These are phyloP conservation scores for Cryomyces minteri DNA, from an alignment of 495 filamentous ascomycete genomes.

Conservation along the genomic window DNA sequence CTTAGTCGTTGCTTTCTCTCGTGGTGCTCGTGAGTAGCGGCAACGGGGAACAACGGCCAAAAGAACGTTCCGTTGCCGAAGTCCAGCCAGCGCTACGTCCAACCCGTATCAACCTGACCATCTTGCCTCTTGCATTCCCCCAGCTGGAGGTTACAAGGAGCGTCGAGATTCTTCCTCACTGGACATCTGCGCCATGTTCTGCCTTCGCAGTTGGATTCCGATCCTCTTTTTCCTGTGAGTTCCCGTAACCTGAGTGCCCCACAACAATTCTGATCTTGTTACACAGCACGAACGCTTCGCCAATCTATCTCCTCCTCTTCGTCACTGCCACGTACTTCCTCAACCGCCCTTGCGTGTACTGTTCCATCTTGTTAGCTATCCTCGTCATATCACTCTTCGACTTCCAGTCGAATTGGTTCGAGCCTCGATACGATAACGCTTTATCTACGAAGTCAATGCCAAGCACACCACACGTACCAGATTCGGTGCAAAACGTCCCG, in stretches of 20 bases:
- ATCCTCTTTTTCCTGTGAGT: conserved; percentile 22
- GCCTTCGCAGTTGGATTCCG: conserved; percentile 20
- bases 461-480: neutral
- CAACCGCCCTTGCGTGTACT: conserved; percentile 25
- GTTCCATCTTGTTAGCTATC: conserved; percentile 22
- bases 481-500: neutral
- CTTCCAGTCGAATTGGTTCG: conserved; percentile 23
- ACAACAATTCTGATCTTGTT: conserved; percentile 1
- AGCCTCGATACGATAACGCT: conserved; percentile 8
- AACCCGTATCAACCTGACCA: too few relatives aligned
- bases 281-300: conserved; percentile 13
- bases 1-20: too few relatives aligned
- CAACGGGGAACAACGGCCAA: too few relatives aligned
- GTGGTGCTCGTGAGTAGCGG: too few relatives aligned
- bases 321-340: conserved; percentile 21
- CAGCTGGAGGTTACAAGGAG: too few relatives aligned
- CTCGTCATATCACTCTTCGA: conserved; percentile 24
- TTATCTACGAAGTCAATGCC: neutral
- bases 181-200: conserved; percentile 13
- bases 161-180: too few relatives aligned
- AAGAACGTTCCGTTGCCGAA: too few relatives aligned
- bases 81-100: too few relatives aligned
- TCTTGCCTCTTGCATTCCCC: too few relatives aligned
- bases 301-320: conserved; percentile 24
- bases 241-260: neutral